A percentile compares a stretch with the other conserved stretches of the same genome.
Conservation (phyloP, 257 asterid genomes). For the Coffea canephora region DNA sequence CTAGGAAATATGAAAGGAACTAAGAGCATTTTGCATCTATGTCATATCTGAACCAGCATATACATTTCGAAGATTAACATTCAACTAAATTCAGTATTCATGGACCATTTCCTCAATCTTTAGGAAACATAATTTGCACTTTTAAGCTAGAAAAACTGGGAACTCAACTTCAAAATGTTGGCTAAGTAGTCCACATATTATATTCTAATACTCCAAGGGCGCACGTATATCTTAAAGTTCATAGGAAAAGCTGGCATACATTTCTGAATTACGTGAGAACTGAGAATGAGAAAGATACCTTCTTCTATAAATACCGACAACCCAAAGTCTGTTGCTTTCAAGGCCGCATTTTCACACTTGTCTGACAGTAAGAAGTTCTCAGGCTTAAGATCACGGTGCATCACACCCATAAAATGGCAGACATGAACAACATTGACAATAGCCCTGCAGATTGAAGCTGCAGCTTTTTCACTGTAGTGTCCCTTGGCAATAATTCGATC, state of each 20-base stretch:
- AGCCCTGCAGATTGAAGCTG: slow-evolving; percentile 62
- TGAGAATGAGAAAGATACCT: slow-evolving; percentile 33
- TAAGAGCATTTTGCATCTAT: neutral
- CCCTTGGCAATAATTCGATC: slow-evolving; percentile 74
- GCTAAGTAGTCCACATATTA: neutral
- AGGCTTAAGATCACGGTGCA: slow-evolving; percentile 83
- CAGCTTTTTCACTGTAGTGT: slow-evolving; percentile 71
- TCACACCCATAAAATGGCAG: slow-evolving; percentile 83
- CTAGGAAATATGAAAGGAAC: neutral
- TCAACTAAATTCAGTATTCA: too few relatives aligned
- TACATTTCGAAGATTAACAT: neutral
- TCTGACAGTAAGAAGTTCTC: slow-evolving; percentile 76
- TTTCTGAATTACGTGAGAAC: neutral
- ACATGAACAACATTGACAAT: slow-evolving; percentile 71
- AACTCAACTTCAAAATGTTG: neutral
- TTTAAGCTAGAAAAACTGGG: neutral
- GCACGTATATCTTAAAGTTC: neutral
- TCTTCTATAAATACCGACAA: slow-evolving; percentile 72
- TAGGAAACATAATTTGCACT: neutral
- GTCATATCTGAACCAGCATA: neutral
- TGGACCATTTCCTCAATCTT: neutral
- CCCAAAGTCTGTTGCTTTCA: slow-evolving; percentile 82
- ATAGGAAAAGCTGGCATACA: neutral
- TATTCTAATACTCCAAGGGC: too few relatives aligned
- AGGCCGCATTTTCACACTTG: slow-evolving; percentile 47